Percentiles rank a stretch among this genome's conserved stretches.
Evolutionary conservation across 2,329 filamentous ascomycete species (phyloP).

Genomic region (Pseudogymnoascus sp.): DNA sequence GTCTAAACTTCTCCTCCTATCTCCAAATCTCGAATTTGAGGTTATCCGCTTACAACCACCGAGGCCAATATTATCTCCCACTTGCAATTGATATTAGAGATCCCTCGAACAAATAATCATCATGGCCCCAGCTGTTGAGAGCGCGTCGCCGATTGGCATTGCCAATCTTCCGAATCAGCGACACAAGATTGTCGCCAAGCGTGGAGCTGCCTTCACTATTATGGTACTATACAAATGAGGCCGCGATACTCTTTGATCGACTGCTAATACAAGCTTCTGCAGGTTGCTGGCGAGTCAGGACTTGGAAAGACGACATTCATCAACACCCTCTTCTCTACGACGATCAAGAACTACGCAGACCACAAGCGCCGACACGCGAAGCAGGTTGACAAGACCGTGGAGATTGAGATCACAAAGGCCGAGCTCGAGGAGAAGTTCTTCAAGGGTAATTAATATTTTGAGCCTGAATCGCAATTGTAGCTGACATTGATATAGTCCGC

Average conservation of each 20-base stretch:
- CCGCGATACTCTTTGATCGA: constrained; percentile 11
- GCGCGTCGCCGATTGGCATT: constrained; percentile 65
- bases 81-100: neutral
- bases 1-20: constrained; percentile 10
- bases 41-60: constrained; percentile 1
- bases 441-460: constrained; percentile 63
- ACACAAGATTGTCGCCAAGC: constrained; percentile 70
- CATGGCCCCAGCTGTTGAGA: constrained; percentile 56
- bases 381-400: constrained; percentile 99
- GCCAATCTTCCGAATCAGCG: constrained; percentile 69
- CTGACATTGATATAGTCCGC: constrained; percentile 59
- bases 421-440: constrained; percentile 99
- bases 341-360: constrained; percentile 99
- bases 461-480: neutral
- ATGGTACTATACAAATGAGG: constrained; percentile 60
- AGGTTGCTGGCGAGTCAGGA: constrained; percentile 98
- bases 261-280: constrained; percentile 16
- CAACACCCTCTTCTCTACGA: constrained; percentile 99
- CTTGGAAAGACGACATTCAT: constrained; percentile 99
- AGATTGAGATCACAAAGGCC: constrained; percentile 99
- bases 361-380: constrained; percentile 99
- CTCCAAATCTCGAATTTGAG: constrained; percentile 2
- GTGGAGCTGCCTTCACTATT: constrained; percentile 97
- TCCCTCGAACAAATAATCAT: constrained; percentile 15
- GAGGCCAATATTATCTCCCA: constrained; percentile 5